These are phyloP conservation scores for Alternaria arbusti DNA, from an alignment of 2,329 filamentous ascomycete species.

Conservation along the genomic window DNA sequence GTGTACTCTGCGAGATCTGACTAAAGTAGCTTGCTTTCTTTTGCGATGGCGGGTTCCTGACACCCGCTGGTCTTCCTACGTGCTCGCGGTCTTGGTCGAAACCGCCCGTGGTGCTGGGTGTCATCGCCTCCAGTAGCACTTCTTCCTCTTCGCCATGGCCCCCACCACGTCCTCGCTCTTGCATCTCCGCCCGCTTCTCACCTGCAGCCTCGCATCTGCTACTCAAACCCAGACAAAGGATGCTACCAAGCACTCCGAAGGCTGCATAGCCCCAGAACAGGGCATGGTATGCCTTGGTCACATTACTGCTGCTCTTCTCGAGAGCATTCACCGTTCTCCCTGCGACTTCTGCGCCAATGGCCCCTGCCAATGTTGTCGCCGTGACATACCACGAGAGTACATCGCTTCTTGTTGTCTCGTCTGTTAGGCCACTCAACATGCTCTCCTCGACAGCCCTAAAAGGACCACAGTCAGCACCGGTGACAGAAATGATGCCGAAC, in stretches of 20 bases:
- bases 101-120: slow-evolving; percentile 38
- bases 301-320: slow-evolving; percentile 45
- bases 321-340: slow-evolving; percentile 52
- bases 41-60: slow-evolving; percentile 7
- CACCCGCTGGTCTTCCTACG: slow-evolving; percentile 20
- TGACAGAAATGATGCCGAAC: slow-evolving; percentile 48
- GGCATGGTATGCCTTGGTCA: slow-evolving; percentile 48
- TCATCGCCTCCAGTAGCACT: slow-evolving; percentile 42
- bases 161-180: slow-evolving; percentile 22
- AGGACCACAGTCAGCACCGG: slow-evolving; percentile 44
- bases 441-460: slow-evolving; percentile 47
- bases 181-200: slow-evolving; percentile 34
- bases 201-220: slow-evolving; percentile 49
- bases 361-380: slow-evolving; percentile 45
- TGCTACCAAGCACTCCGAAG: slow-evolving; percentile 50
- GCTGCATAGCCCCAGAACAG: slow-evolving; percentile 54
- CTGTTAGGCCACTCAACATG: slow-evolving; percentile 45
- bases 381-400: slow-evolving; percentile 51
- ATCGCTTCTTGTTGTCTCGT: slow-evolving; percentile 44
- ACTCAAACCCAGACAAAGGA: slow-evolving; percentile 49
- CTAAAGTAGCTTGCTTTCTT: slow-evolving; percentile 51
- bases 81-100: slow-evolving; percentile 36
- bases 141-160: slow-evolving; percentile 41
- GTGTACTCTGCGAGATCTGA: slow-evolving; percentile 64
- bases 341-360: slow-evolving; percentile 43